Evolutionary conservation across 1,284 basidiomycete species (phyloP).

Genomic region (Ustilago lituana): DNA sequence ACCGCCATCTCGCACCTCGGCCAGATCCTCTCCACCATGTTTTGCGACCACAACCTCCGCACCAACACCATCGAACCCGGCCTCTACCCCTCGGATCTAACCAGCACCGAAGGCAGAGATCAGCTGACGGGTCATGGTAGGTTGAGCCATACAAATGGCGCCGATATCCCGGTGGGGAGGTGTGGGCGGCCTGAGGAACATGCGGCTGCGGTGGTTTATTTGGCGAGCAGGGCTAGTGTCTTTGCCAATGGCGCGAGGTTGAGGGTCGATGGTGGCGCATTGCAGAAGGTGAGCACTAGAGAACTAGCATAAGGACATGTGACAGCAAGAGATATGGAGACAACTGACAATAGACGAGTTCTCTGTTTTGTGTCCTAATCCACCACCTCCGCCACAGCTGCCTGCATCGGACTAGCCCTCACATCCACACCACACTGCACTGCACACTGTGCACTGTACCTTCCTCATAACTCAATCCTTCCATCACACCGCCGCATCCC

Average conservation of each 20-base stretch:
- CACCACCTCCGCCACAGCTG: background rate
- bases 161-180: slow-evolving; percentile 44
- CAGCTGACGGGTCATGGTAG: slow-evolving; percentile 17
- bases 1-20: slow-evolving; percentile 40
- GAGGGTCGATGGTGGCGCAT: slow-evolving; percentile 43
- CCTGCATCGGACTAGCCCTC: slow-evolving; percentile 32
- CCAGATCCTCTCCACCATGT: slow-evolving; percentile 42
- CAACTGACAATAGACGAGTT: no score
- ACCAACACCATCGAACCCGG: slow-evolving; percentile 48
- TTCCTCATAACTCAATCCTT: no score
- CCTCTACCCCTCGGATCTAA: slow-evolving; percentile 41
- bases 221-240: slow-evolving; percentile 11
- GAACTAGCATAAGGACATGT: no score
- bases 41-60: slow-evolving; percentile 25
- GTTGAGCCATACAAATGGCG: slow-evolving; percentile 46
- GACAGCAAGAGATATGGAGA: no score
- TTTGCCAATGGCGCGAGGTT: slow-evolving; percentile 48
- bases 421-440: no score
- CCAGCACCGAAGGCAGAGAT: slow-evolving; percentile 22
- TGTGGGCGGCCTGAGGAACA: slow-evolving; percentile 43
- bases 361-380: no score
- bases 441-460: no score
- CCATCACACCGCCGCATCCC: no score
- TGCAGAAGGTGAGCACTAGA: slow-evolving; percentile 50
- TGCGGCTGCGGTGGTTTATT: slow-evolving; percentile 33